Percentiles rank a stretch among this genome's conserved stretches.
Conservation (phyloP, 257 asterid species). For the Galeopsis tetrahit region DNA sequence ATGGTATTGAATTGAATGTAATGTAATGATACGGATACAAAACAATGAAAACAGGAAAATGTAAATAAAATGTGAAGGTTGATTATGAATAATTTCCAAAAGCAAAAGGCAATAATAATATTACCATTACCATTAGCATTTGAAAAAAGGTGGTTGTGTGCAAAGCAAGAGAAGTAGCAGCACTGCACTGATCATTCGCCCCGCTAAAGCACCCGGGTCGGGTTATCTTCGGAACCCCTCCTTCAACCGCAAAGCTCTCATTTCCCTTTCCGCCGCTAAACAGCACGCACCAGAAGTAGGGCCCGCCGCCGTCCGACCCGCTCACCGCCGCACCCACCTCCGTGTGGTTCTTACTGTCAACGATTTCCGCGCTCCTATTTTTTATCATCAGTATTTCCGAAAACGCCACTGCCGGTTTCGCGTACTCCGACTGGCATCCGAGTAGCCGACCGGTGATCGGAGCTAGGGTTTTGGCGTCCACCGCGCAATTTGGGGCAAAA, state of each 20-base stretch:
- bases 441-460: constrained; percentile 86
- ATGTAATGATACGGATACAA: no score
- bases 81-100: no score
- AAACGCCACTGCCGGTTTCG: constrained; percentile 61
- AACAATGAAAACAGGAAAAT: no score
- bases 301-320: constrained; percentile 73
- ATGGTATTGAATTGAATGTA: no score
- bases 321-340: constrained; percentile 96
- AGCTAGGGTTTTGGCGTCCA: constrained; percentile 55
- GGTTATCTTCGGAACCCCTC: constrained; percentile 59
- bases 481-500: constrained; percentile 84
- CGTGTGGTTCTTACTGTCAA: constrained; percentile 71
- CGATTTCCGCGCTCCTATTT: constrained; percentile 59
- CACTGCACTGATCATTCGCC: constrained; percentile 65
- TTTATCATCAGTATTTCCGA: constrained; percentile 64
- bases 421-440: constrained; percentile 78
- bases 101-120: no score
- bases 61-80: no score
- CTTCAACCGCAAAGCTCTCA: constrained; percentile 63
- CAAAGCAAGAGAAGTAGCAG: not conserved
- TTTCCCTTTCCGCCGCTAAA: constrained; percentile 76
- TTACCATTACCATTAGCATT: no score
- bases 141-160: no score
- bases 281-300: constrained; percentile 88
- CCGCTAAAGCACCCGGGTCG: constrained; percentile 95